Evolutionary conservation across 2,329 filamentous ascomycete genomes (phyloP), one percentile per base, ranked within the genome.

Genomic region (Alternaria novae-zelandiae): DNA sequence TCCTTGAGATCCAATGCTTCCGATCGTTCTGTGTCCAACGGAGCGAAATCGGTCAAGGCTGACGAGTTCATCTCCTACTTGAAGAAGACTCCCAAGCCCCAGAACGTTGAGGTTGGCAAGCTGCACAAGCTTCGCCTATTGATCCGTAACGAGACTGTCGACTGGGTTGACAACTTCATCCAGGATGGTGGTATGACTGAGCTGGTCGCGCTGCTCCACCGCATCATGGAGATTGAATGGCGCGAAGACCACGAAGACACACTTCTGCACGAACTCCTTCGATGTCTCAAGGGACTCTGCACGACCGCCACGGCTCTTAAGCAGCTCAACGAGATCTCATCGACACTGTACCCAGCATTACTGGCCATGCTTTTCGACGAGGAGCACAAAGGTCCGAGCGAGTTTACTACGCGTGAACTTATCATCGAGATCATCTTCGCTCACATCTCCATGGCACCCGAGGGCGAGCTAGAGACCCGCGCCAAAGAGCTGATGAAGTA

Each of bases 191-290:
- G 96, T 20, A 97, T 98, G 94, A 88, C 91, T 69, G 93, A 97
- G 79, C 92, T 98, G 66, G 91, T 97, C 36, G 89, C 88, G 43
- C 83, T 98, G 58, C 84, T 98, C 51, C 91, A 97, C 79, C 89
- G 95, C n/a, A 97, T 95, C 72, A 94, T 97, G 87, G 91, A 91
- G 55, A 90, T 99, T 32, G 96, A 98, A 79, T 99, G 96, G 95
- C 93, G 94, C 75, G 96, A 97, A 84, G 96, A 98, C 73, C 95
- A 98, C 74, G 96, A 98, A 81, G 96, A 98, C 76, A 90, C 90
- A 10, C 86, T 99, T 41, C 86, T 99, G 7, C 95, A 98, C 75
- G 96, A 99, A 81, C 91, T 93, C 28, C 85, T 99, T 54, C 87
- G 97, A 46, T 98, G 96, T 75, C 86, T 99, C 68, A 99, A 99